phyloP scores from a whole-genome alignment of 2,329 filamentous ascomycete species.

The Cladosporium sp. region DNA sequence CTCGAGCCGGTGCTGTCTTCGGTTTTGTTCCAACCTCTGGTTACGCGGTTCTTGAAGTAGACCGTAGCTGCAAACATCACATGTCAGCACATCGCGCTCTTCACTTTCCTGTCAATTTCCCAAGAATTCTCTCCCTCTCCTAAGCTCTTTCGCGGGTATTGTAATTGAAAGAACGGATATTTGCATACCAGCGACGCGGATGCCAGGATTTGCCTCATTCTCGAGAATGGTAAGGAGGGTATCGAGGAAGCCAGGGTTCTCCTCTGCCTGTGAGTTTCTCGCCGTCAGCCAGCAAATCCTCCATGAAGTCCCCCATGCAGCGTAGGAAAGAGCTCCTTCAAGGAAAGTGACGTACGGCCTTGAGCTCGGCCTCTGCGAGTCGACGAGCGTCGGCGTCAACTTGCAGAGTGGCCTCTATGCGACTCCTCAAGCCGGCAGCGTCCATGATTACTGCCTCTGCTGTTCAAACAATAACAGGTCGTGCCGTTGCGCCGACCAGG shows the following conservation, averaged over 20 bases:
- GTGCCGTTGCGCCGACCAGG: conserved; percentile 2
- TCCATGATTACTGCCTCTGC: conserved; percentile 71
- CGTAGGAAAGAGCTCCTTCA: too few species aligned
- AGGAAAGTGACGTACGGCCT: conserved; percentile 77
- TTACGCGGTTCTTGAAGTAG: conserved; percentile 97
- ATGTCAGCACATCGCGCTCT: conserved; percentile 7
- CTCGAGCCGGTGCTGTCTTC: conserved; percentile 59
- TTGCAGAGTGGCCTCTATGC: conserved; percentile 72
- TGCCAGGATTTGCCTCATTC: conserved; percentile 76
- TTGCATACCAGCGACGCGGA: conserved; percentile 80
- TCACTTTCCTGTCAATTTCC: not conserved
- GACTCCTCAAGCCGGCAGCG: conserved; percentile 67
- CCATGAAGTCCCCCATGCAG: not conserved
- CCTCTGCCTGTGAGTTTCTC: conserved; percentile 65
- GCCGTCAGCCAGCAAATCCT: conserved; percentile 13
- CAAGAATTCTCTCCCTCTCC: not conserved
- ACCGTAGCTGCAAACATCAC: conserved; percentile 66
- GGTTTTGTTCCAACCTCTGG: conserved; percentile 78
- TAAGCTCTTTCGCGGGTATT: not conserved
- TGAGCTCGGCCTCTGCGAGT: conserved; percentile 75
- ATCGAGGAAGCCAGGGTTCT: conserved; percentile 83
- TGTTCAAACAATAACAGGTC: conserved; percentile 1
- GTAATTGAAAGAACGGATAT: not conserved
- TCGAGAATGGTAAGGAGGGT: conserved; percentile 87
- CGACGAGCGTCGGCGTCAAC: conserved; percentile 70